Evolutionary conservation across 1,284 basidiomycete genomes (phyloP).

Genomic region (Boletellus sp.): DNA sequence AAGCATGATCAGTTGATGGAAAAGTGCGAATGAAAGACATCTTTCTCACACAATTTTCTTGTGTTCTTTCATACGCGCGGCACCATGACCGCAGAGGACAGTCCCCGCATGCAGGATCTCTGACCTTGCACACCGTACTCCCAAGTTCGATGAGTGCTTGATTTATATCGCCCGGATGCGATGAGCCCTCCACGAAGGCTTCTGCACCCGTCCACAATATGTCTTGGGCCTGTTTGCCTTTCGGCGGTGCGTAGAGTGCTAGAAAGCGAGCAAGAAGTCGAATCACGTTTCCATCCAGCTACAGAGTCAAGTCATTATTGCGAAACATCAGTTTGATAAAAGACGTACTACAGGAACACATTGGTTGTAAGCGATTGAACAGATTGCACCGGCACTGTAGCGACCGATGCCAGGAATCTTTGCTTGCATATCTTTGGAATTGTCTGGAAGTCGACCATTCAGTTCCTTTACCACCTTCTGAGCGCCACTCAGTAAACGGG

Average conservation of each 20-base stretch:
- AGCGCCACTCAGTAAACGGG: constrained; percentile 74
- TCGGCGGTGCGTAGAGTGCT: constrained; percentile 78
- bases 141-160: constrained; percentile 88
- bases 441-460: constrained; percentile 72
- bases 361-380: constrained; percentile 86
- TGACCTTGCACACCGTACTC: constrained; percentile 86
- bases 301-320: neutral
- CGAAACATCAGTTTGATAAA: neutral
- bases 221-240: constrained; percentile 73
- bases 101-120: constrained; percentile 65
- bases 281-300: constrained; percentile 93
- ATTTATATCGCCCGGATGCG: constrained; percentile 77
- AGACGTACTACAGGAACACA: constrained; percentile 74
- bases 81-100: constrained; percentile 77
- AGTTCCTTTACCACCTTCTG: constrained; percentile 71
- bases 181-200: constrained; percentile 57
- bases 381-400: constrained; percentile 89
- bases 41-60: constrained; percentile 6
- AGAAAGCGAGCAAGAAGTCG: constrained; percentile 78
- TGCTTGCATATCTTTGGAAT: constrained; percentile 78
- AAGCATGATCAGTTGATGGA: neutral
- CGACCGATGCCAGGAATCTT: constrained; percentile 88
- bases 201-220: constrained; percentile 80
- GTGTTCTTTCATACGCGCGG: constrained; percentile 49
- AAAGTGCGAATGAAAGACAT: neutral